phyloP scores from a whole-genome alignment of 1,284 basidiomycete species.

The Moesziomyces aphidis region DNA sequence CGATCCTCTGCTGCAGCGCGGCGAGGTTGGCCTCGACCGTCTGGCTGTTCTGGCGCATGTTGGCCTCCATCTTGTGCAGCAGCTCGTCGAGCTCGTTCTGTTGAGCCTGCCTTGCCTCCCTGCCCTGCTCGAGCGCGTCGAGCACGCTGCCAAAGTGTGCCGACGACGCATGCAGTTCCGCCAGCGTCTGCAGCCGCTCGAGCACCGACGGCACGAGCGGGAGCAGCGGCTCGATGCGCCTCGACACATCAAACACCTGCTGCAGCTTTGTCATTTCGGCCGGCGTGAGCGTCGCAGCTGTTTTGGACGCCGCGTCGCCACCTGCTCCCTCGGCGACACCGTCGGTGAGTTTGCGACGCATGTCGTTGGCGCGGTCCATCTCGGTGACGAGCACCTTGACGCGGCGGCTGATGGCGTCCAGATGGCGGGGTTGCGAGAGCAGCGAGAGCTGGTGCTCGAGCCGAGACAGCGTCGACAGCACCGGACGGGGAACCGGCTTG shows the following conservation, averaged over 20 bases:
- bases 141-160: conserved; percentile 76
- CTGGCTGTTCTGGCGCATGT: conserved; percentile 76
- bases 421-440: conserved; percentile 92
- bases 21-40: conserved; percentile 69
- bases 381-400: conserved; percentile 93
- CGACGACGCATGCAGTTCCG: conserved; percentile 83
- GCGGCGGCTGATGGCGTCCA: conserved; percentile 93
- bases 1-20: conserved; percentile 79
- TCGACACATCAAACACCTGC: conserved; percentile 77
- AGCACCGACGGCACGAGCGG: conserved; percentile 93
- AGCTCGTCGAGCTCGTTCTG: conserved; percentile 78
- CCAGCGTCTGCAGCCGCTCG: conserved; percentile 83
- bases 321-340: conserved; percentile 66
- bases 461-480: conserved; percentile 82
- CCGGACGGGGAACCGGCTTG: conserved; percentile 76
- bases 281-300: conserved; percentile 24
- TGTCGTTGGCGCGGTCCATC: conserved; percentile 82
- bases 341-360: conserved; percentile 68
- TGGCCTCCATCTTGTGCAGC: conserved; percentile 71
- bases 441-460: conserved; percentile 87
- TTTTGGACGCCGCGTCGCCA: not conserved
- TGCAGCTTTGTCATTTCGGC: conserved; percentile 37
- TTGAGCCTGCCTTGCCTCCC: conserved; percentile 75
- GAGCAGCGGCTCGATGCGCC: conserved; percentile 84
- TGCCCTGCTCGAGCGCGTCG: conserved; percentile 78